Percentiles rank a stretch among this genome's conserved stretches.
phyloP scores from a whole-genome alignment of 768 basidiomycete genomes.

The Amanita fuliginea region DNA sequence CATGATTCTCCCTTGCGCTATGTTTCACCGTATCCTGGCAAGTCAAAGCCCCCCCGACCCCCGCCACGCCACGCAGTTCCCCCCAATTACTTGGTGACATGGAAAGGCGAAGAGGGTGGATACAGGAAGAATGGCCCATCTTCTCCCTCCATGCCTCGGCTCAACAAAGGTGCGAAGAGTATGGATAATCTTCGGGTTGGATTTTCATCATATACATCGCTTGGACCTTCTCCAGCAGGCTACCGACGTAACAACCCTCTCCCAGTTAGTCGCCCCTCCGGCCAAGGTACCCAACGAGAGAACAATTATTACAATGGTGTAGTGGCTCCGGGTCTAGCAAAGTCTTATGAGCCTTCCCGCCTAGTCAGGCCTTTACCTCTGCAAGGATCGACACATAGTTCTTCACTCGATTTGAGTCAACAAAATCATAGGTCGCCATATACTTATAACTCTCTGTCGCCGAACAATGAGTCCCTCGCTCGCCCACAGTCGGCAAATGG shows the following conservation, averaged over 20 bases:
- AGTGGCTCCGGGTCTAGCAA: constrained; percentile 21
- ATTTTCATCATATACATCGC: constrained; percentile 17
- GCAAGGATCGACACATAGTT: constrained; percentile 25
- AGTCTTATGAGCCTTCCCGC: constrained; percentile 32
- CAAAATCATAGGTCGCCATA: constrained; percentile 16
- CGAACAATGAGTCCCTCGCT: constrained; percentile 45
- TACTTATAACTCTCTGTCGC: constrained; percentile 22
- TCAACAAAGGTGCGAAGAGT: constrained; percentile 38
- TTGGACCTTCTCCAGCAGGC: constrained; percentile 17
- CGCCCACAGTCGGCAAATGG: constrained; percentile 58
- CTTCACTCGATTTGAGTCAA: constrained; percentile 19
- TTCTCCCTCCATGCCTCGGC: constrained; percentile 19
- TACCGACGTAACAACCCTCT: constrained; percentile 19
- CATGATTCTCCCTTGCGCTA: constrained; percentile 19
- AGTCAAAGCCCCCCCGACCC: constrained; percentile 21
- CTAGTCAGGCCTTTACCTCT: constrained; percentile 28
- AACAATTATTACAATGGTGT: constrained; percentile 4
- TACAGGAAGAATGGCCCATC: constrained; percentile 24
- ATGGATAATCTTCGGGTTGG: constrained; percentile 41
- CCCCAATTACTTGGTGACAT: constrained; percentile 34
- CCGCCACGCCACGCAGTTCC: constrained; percentile 29
- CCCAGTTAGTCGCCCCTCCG: constrained; percentile 20
- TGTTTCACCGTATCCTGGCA: constrained; percentile 24
- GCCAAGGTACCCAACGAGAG: not conserved
- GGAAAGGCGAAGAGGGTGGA: constrained; percentile 35